phyloP scores from a whole-genome alignment of 2,329 filamentous ascomycete genomes.

The Cyphellophora europaea region DNA sequence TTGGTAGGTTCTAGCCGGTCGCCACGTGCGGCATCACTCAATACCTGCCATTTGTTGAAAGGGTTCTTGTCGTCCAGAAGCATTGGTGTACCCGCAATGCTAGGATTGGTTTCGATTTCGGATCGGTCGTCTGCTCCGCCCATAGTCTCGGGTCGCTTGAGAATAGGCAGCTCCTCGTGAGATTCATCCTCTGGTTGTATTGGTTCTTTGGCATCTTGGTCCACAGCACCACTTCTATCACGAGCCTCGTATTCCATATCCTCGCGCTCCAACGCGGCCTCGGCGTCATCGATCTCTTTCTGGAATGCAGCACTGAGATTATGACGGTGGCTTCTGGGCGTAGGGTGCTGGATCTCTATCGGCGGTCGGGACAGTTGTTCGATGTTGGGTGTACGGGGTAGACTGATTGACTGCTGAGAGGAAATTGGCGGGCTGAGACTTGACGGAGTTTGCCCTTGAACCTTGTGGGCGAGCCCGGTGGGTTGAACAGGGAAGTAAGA shows the following conservation, averaged over 20 bases:
- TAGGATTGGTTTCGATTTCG: slow-evolving; percentile 64
- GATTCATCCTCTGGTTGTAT: slow-evolving; percentile 20
- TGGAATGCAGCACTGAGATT: slow-evolving; percentile 72
- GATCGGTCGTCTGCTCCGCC: slow-evolving; percentile 14
- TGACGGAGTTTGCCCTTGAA: slow-evolving; percentile 19
- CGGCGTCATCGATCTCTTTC: slow-evolving; percentile 73
- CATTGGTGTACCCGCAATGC: slow-evolving; percentile 58
- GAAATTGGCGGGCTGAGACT: slow-evolving; percentile 6
- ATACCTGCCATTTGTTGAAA: slow-evolving; percentile 14
- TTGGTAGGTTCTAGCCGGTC: slow-evolving; percentile 8
- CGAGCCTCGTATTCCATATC: slow-evolving; percentile 16
- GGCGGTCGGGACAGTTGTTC: slow-evolving; percentile 18
- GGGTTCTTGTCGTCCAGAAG: slow-evolving; percentile 28
- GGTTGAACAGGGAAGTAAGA: slow-evolving; percentile 26
- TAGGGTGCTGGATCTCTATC: slow-evolving; percentile 50
- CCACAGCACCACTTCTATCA: too few relatives aligned
- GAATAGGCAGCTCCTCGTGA: slow-evolving; percentile 36
- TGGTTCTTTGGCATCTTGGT: slow-evolving; percentile 3
- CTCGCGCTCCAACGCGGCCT: slow-evolving; percentile 41
- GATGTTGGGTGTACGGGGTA: slow-evolving; percentile 10
- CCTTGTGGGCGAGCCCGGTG: neutral
- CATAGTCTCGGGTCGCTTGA: slow-evolving; percentile 17
- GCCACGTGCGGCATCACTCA: slow-evolving; percentile 11
- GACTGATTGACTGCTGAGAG: slow-evolving; percentile 2
- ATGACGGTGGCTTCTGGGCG: slow-evolving; percentile 54